Percentiles rank a stretch among this genome's conserved stretches.
Evolutionary conservation across 1,284 basidiomycete genomes (phyloP).

Genomic region (Afroboletus lepidellus): DNA sequence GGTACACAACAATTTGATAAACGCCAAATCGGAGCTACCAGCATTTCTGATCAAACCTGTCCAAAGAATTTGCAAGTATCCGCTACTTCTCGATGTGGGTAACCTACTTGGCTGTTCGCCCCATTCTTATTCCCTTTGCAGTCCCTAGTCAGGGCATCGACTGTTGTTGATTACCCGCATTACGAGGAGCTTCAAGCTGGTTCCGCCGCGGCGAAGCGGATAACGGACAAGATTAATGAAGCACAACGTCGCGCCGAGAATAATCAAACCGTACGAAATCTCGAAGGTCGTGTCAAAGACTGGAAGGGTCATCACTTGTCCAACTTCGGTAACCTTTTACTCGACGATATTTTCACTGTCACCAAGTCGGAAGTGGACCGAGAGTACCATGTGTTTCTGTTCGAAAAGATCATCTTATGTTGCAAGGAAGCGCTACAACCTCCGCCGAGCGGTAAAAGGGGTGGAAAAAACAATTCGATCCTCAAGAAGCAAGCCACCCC

Average conservation of each 20-base stretch:
- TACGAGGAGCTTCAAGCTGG: slow-evolving; percentile 85
- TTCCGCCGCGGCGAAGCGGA: slow-evolving; percentile 84
- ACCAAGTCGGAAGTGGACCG: slow-evolving; percentile 96
- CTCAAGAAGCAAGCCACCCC: slow-evolving; percentile 65
- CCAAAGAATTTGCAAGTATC: slow-evolving; percentile 91
- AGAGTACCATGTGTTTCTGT: slow-evolving; percentile 98
- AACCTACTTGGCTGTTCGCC: slow-evolving; percentile 36
- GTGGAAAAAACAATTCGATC: slow-evolving; percentile 72
- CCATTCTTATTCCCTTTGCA: slow-evolving; percentile 28
- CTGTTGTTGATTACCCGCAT: slow-evolving; percentile 63
- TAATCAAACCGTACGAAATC: slow-evolving; percentile 81
- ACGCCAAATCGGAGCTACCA: slow-evolving; percentile 83
- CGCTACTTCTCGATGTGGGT: slow-evolving; percentile 81
- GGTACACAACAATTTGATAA: slow-evolving; percentile 75
- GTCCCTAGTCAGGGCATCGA: slow-evolving; percentile 78
- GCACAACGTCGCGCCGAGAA: slow-evolving; percentile 88
- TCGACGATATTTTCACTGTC: slow-evolving; percentile 95
- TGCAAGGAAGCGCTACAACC: slow-evolving; percentile 81
- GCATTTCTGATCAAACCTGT: slow-evolving; percentile 91
- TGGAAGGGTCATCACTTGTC: slow-evolving; percentile 98
- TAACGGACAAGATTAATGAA: slow-evolving; percentile 96
- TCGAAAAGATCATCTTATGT: slow-evolving; percentile 98
- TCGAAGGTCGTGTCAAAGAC: slow-evolving; percentile 91
- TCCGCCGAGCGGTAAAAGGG: slow-evolving; percentile 55
- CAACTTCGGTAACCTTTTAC: slow-evolving; percentile 89